phyloP scores from a whole-genome alignment of 78 protist species.

The Mantamonas sphyraenae region DNA sequence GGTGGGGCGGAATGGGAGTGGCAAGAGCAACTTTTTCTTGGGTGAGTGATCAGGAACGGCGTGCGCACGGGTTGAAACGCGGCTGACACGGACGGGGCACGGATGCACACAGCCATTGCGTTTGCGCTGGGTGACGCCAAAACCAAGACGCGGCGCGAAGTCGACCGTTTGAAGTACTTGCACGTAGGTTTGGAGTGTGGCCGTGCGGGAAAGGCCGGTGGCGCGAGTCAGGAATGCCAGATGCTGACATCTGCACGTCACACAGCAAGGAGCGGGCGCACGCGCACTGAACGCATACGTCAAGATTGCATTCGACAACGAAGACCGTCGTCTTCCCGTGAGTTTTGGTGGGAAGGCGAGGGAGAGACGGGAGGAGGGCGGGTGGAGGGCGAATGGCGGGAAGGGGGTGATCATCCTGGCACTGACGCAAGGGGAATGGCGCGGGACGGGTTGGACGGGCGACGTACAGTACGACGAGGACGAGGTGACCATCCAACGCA shows the following conservation, averaged over 20 bases:
- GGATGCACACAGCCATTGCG: too few relatives aligned
- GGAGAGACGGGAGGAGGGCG: background rate
- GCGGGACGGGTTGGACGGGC: background rate
- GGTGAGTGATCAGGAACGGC: background rate
- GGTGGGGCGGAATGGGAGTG: conserved; percentile 76
- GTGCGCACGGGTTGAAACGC: too few relatives aligned
- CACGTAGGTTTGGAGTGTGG: background rate
- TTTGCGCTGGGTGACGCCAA: too few relatives aligned
- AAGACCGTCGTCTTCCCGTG: conserved; percentile 83
- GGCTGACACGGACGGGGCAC: too few relatives aligned
- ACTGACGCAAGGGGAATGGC: background rate
- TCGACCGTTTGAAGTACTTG: background rate
- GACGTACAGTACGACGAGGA: conserved; percentile 41
- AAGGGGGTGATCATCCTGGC: background rate
- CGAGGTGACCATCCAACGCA: conserved; percentile 72
- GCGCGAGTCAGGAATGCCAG: background rate
- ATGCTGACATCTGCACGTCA: background rate
- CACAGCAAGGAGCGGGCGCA: conserved; percentile 45
- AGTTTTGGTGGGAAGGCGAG: conserved; percentile 7
- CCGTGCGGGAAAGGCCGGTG: background rate
- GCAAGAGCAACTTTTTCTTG: conserved; percentile 72
- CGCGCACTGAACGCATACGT: conserved; percentile 77
- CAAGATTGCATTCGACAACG: conserved; percentile 89
- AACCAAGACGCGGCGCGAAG: background rate
- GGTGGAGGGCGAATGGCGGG: too few relatives aligned